Evolutionary conservation across 2,329 filamentous ascomycete species (phyloP).

Genomic region (Zopfia rhizophila): DNA sequence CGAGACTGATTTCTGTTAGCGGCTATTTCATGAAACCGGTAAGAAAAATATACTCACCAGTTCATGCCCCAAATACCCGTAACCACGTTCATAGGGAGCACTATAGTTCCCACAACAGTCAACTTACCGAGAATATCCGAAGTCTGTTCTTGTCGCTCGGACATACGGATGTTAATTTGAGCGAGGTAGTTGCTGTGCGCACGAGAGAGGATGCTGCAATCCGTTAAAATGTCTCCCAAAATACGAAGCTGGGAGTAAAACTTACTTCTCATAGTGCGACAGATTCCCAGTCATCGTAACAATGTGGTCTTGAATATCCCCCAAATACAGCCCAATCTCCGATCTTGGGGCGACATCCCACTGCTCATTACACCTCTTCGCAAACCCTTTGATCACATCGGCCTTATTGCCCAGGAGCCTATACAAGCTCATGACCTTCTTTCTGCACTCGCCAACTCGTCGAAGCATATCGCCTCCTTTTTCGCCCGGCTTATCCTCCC

Average conservation of each 20-base stretch:
- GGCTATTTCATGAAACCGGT: conserved; percentile 56
- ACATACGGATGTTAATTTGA: conserved; percentile 99
- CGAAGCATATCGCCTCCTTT: conserved; percentile 84
- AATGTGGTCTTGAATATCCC: conserved; percentile 99
- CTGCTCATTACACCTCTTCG: conserved; percentile 96
- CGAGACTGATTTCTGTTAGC: conserved; percentile 62
- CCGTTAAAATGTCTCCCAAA: neutral
- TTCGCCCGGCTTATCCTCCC: conserved; percentile 56
- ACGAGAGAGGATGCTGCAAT: conserved; percentile 79
- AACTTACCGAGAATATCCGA: conserved; percentile 94
- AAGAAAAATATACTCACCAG: conserved; percentile 37
- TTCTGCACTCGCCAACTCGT: conserved; percentile 90
- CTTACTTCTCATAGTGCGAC: conserved; percentile 94
- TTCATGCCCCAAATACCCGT: conserved; percentile 99
- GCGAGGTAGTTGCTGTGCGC: conserved; percentile 98
- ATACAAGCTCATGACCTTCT: conserved; percentile 97
- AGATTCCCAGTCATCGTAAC: conserved; percentile 98
- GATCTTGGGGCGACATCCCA: conserved; percentile 96
- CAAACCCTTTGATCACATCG: conserved; percentile 98
- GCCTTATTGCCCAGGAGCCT: conserved; percentile 95
- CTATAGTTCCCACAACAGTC: conserved; percentile 95
- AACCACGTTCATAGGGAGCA: conserved; percentile 98
- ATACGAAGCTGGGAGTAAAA: conserved; percentile 26
- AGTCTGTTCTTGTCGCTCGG: conserved; percentile 95
- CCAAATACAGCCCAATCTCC: conserved; percentile 96